These are phyloP conservation scores for Amanita inopinata DNA, from an alignment of 768 basidiomycete species.

Conservation along the genomic window DNA sequence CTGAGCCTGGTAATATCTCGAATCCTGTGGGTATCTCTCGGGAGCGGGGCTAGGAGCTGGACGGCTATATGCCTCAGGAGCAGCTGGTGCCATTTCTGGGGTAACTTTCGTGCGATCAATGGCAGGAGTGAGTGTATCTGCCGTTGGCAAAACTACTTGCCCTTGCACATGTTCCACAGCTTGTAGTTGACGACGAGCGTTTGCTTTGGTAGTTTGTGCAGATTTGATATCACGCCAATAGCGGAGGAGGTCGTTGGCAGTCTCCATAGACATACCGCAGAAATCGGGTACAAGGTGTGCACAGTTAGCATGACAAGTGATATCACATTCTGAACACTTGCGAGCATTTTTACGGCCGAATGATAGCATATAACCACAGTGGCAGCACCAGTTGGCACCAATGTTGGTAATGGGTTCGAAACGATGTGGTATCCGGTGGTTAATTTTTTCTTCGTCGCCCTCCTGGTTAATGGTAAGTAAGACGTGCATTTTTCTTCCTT, in stretches of 20 bases:
- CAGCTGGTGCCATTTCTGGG: constrained; percentile 25
- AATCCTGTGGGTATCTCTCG: constrained; percentile 32
- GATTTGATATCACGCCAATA: constrained; percentile 88
- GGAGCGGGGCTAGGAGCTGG: constrained; percentile 25
- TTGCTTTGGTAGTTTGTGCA: constrained; percentile 26
- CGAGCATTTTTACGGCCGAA: constrained; percentile 95
- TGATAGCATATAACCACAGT: constrained; percentile 97
- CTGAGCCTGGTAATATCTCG: constrained; percentile 29
- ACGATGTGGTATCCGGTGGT: constrained; percentile 97
- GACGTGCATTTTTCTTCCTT: too few relatives aligned
- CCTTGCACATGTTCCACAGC: constrained; percentile 11
- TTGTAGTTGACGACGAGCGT: constrained; percentile 24
- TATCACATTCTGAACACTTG: constrained; percentile 90
- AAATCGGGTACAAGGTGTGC: constrained; percentile 98
- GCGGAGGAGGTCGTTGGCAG: constrained; percentile 84
- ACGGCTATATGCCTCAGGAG: constrained; percentile 28
- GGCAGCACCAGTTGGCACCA: constrained; percentile 98
- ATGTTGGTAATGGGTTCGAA: constrained; percentile 97
- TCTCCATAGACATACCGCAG: constrained; percentile 99
- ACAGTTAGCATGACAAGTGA: constrained; percentile 96
- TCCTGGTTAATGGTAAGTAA: constrained; percentile 40
- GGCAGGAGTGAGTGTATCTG: constrained; percentile 15
- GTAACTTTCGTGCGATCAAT: constrained; percentile 41
- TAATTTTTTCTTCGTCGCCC: constrained; percentile 96
- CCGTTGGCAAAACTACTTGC: not conserved